Base-by-base conservation (phyloP, 1,284 basidiomycete species). In the Ustilago curta region DNA sequence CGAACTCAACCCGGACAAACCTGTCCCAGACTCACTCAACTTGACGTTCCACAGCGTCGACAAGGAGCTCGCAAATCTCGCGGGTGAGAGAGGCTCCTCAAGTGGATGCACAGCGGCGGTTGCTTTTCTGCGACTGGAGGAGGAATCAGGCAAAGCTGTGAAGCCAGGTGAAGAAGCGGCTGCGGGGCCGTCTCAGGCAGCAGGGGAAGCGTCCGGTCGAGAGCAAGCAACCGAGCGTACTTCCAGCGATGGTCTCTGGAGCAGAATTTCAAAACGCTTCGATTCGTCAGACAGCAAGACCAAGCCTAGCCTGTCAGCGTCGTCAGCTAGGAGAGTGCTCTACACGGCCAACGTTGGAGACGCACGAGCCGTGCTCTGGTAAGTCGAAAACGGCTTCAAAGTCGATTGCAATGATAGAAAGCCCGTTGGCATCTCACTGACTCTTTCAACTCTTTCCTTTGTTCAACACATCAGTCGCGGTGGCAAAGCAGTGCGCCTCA, bases 311-410 rank as follows among this genome's bases (percentile, higher is more conserved):
- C 47, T 37, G 6, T 54, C 58, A 11, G 19, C 37, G n/a, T 29
- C 37, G n/a, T 29, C 70, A 12, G 77, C 88, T 19, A 89, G 91
- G 65, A 90, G 94, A 39, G 93, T 97, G 19, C 87, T 99, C 47
- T 99, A 99, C 84, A 93, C 92, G 51, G 97, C 97, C 42, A 99
- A 99, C 83, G 97, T 94, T 0, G 97, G 97, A 18, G 94, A 97
- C 82, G 94, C 94, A 8, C 88, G 94, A 43, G 93, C 91, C 6
- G 94, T 97, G 12, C 87, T 97, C 25, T 93, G 93, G 84, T 85
- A 50, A 45, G 83, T 73, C n/a, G 25, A 27, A 16, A 1, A 35
- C 35, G 19, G 3, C 39, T 18, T n/a, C 11, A 18, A 4, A 23
- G 4, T 11, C 8, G 6, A 3, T 25, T 16, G 14, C 5, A 23